Evolutionary conservation across 352 stramenopile genomes (phyloP), one percentile per base, ranked within the genome.

Genomic region (Blastocystis sp.): DNA sequence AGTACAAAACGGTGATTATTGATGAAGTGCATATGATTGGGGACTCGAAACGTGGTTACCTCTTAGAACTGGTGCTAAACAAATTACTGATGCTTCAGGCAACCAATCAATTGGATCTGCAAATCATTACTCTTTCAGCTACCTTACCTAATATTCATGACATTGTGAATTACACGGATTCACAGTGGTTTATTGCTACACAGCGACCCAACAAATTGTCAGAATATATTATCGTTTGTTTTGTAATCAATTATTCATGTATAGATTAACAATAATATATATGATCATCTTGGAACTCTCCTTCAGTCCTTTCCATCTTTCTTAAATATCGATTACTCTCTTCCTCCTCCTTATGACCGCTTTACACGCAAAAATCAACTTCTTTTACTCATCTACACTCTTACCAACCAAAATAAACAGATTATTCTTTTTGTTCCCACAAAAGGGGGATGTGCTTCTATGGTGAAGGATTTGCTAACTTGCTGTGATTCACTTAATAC

Each of bases 21-120:
- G 91, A 92, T 66, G 91, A 92, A 76, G 64, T 91, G 4, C 91
- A 92, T 68, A 90, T 92, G 87, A 84, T 92, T 37, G 88, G 88
- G 37, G 90, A 92, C 37, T 48, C 37, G 2, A 37, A 79, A 13
- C 88, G 90, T 1, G 91, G 91, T 1, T 90, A 91, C 57, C 56
- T 89, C 27, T 56, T 92, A 37, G 91, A 92, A 80, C 68, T 92
- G 27, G 73, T 92, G 7, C 70, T 92, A 19, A 90, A 84, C 9
- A 90, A 92, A 57, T 27, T 92, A 7, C 56, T 77, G 15, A 30
- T 60, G 53, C n/a, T 89, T n/a, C 57, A 73, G 77, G 22, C 24
- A 22, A 53, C 40, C 35, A 17, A 27, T 3, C 13, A 57, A 24
- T 44, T 79, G 30, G 56, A 82, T 58, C 58, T 91, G 5, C 90